Conservation (phyloP, 2,329 filamentous ascomycete species). For the Colletotrichum gloeosporioides region DNA sequence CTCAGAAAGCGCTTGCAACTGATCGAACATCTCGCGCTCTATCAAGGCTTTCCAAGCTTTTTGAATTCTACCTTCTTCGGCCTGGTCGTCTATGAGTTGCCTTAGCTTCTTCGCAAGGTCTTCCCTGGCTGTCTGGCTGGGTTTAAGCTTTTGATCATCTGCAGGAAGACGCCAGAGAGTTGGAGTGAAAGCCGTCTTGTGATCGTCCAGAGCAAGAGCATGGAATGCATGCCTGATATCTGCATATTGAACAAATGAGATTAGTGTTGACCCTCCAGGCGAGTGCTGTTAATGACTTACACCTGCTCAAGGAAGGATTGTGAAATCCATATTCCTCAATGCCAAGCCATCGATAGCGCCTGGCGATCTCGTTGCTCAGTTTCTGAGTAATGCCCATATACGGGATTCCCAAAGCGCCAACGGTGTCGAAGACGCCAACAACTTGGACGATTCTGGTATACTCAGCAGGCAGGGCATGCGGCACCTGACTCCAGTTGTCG, state of each 20-base stretch:
- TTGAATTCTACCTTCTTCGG: no score
- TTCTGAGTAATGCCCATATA: not conserved
- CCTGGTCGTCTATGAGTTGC: no score
- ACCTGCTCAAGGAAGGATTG: not conserved
- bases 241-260: rapidly evolving
- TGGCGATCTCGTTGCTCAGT: not conserved
- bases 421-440: constrained; percentile 18
- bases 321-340: constrained; percentile 3
- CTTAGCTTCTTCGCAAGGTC: no score
- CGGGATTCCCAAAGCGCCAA: constrained; percentile 12
- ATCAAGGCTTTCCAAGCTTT: no score
- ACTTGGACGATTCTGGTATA: not conserved
- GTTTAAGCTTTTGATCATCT: no score
- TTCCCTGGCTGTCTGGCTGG: no score
- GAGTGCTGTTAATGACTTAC: not conserved
- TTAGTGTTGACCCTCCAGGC: not conserved
- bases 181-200: not conserved
- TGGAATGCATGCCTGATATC: constrained; percentile 4
- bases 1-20: no score
- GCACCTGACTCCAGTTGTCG: not conserved
- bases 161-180: constrained; percentile 2
- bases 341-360: not conserved
- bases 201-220: constrained; percentile 1
- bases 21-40: no score
- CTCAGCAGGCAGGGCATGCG: not conserved